Conservation (phyloP, 1,284 basidiomycete genomes). For the Cerrena zonata region DNA sequence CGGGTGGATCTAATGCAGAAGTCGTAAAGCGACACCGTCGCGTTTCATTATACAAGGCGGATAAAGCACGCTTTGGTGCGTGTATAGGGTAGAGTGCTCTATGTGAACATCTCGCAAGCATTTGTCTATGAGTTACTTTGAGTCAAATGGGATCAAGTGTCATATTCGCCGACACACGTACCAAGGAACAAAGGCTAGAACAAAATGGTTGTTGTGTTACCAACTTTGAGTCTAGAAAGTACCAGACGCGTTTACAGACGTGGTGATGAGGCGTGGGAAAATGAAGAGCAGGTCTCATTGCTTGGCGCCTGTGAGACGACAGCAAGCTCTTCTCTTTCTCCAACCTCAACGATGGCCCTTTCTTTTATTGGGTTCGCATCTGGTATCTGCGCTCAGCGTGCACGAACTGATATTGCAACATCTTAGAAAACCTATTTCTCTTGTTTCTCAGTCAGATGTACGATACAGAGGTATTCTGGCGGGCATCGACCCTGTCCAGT, state of each 20-base stretch:
- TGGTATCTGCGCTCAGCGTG: neutral
- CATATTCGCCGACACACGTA: too few relatives aligned
- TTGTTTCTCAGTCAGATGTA: constrained; percentile 86
- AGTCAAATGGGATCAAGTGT: too few relatives aligned
- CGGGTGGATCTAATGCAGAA: constrained; percentile 8
- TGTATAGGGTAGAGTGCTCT: neutral
- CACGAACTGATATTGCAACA: constrained; percentile 17
- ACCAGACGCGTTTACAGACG: too few relatives aligned
- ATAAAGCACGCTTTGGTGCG: neutral
- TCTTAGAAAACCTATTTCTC: constrained; percentile 78
- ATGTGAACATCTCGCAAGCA: neutral
- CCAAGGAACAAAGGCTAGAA: too few relatives aligned
- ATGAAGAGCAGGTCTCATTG: constrained; percentile 10
- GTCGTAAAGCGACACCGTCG: neutral
- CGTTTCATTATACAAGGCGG: neutral
- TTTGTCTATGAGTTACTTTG: too few relatives aligned
- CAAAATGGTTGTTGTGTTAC: too few relatives aligned
- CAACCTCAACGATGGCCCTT: constrained; percentile 49
- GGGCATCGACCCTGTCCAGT: constrained; percentile 76
- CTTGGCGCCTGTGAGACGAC: neutral
- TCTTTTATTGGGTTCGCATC: constrained; percentile 63
- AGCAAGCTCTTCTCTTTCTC: neutral
- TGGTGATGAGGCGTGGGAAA: constrained; percentile 4
- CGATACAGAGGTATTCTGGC: constrained; percentile 83
- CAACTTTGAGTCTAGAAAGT: too few relatives aligned